These are phyloP conservation scores for Lipomyces mesembrius DNA, from an alignment of 805 yeast species.

Conservation along the genomic window DNA sequence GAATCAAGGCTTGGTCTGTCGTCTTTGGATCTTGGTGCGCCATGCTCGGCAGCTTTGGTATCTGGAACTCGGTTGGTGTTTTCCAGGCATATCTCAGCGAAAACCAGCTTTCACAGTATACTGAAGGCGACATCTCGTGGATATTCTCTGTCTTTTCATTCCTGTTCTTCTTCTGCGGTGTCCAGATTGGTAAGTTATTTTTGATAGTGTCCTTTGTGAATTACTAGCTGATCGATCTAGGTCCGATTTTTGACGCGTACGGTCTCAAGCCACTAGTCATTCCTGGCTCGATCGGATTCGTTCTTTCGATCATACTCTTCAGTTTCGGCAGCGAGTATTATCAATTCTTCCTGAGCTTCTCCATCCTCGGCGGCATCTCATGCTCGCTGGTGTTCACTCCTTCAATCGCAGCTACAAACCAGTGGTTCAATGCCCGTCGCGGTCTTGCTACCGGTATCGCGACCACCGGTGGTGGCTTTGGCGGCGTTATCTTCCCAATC, in stretches of 20 bases:
- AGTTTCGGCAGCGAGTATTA: slow-evolving; percentile 57
- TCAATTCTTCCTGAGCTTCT: slow-evolving; percentile 64
- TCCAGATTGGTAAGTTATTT: slow-evolving; percentile 48
- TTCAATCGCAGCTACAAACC: slow-evolving; percentile 59
- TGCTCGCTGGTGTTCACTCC: slow-evolving; percentile 56
- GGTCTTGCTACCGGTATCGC: slow-evolving; percentile 67
- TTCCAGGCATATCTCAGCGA: slow-evolving; percentile 64
- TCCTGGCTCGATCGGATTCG: slow-evolving; percentile 52
- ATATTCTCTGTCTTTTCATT: slow-evolving; percentile 55
- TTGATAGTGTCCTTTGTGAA: not conserved
- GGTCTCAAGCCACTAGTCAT: slow-evolving; percentile 56
- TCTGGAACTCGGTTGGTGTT: slow-evolving; percentile 64
- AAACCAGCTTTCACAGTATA: slow-evolving; percentile 54
- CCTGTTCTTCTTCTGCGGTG: slow-evolving; percentile 51
- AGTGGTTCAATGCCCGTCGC: slow-evolving; percentile 62
- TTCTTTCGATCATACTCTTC: slow-evolving; percentile 57
- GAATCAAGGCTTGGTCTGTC: slow-evolving; percentile 59
- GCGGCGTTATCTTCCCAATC: slow-evolving; percentile 66
- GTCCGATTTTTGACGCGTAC: slow-evolving; percentile 64
- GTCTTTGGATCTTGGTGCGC: slow-evolving; percentile 64
- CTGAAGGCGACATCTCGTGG: slow-evolving; percentile 66
- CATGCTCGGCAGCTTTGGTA: slow-evolving; percentile 62
- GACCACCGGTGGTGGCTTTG: slow-evolving; percentile 68
- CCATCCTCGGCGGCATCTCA: slow-evolving; percentile 56
- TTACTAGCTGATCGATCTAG: slow-evolving; percentile 50